Conservation (phyloP, 2,329 filamentous ascomycete genomes). For the Stagonosporopsis chrysanthemi region DNA sequence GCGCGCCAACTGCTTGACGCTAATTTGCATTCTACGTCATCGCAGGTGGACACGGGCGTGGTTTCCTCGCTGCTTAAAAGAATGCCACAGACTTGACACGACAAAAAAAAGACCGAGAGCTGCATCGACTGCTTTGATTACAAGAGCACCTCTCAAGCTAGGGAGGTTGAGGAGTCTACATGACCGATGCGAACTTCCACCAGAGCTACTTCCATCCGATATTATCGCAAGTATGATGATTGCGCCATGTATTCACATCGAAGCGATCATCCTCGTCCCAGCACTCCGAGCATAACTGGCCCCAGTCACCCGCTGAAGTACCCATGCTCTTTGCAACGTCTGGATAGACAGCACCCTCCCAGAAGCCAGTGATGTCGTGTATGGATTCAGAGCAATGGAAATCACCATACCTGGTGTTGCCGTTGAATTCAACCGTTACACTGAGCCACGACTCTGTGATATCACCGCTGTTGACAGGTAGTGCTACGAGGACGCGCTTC, state of each 20-base stretch:
- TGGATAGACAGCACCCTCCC: slow-evolving; percentile 2
- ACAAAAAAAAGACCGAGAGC: not conserved
- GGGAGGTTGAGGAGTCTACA: not conserved
- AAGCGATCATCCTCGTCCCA: not conserved
- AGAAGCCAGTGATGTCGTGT: not conserved
- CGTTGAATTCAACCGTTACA: slow-evolving; percentile 12
- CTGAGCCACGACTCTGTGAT: slow-evolving; percentile 7
- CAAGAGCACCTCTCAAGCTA: not conserved
- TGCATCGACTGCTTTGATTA: not conserved
- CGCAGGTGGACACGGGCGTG: not conserved
- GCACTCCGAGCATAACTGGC: not conserved
- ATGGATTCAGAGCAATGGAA: slow-evolving; percentile 2
- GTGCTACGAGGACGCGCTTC: slow-evolving; percentile 3
- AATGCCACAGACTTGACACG: not conserved
- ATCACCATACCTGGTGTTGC: not conserved
- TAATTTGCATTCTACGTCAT: not conserved
- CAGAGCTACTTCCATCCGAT: not conserved
- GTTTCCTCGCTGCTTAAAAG: not conserved
- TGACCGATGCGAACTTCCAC: not conserved
- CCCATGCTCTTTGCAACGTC: slow-evolving; percentile 3
- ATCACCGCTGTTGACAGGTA: slow-evolving; percentile 1
- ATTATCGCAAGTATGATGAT: not conserved
- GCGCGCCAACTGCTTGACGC: too few species aligned
- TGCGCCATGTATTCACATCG: not conserved
- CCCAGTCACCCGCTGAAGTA: not conserved